Evolutionary conservation across 129 eudicot species (phyloP), one percentile per base, ranked within the genome.

Genomic region (Tagetes patula): DNA sequence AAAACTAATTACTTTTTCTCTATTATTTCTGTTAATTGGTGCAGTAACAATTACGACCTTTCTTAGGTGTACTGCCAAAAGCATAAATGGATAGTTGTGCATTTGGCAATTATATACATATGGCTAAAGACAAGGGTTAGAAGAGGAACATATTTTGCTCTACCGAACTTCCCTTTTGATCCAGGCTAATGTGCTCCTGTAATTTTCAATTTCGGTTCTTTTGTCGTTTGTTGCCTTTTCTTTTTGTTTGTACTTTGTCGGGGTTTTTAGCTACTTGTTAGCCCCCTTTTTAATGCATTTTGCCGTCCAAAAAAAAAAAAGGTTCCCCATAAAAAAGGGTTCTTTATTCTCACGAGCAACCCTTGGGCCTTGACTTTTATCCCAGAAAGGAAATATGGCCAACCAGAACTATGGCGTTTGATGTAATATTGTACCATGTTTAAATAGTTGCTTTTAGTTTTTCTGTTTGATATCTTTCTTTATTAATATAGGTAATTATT

Each of bases 21-120:
- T 73, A 14, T 60, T 63, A 36, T 63, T 63, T 63, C 47, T 36
- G 27, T 20, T 20, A 20, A 3, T 63, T 63, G 39, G 27, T 58
- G 53, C 76, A 72, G 76, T 58, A 42, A 72, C 56, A 9, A 72
- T 20, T 58, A 72, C 76, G 76, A 72, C 76, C 56, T 38, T 58
- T 72, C 76, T 42, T 58, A 72, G 33, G 68, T 61, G 27, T 56
- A 56, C 56, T 42, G 68, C 55, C 76, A 72, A 72, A 58, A 31
- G n/a, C 76, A 71, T 37, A 71, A 56, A n/a, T 33, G 68, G 56
- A 58, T 72, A 42, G 47, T 72, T 72, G 56, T 56, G 39, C 41
- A 12, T 32, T 3, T 41, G 75, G 27, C 27, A 20, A 20, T 20
- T 20, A 20, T 20, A 20, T 20, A 20, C 27, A 20, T 20, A 20